Evolutionary conservation across 139 green algal genomes (phyloP), one percentile per base, ranked within the genome.

Genomic region (Chlorella sp.): DNA sequence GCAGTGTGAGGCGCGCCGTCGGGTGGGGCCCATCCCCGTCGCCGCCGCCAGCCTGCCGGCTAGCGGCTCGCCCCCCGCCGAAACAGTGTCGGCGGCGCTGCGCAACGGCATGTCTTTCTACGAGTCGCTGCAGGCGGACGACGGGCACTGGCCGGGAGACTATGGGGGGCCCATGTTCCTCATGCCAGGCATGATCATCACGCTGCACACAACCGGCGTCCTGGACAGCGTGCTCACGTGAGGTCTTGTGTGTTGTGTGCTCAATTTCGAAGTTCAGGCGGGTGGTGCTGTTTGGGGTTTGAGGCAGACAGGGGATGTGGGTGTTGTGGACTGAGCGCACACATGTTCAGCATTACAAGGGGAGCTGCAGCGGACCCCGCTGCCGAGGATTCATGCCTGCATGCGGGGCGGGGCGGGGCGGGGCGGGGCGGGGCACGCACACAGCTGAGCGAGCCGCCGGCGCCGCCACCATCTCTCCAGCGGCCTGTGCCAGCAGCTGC

Each of bases 111-210:
- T 98, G 57, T 92, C 90, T 39, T 99, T 97, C 78, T 99, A 98
- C 64, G 94, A 96, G 78, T 40, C n/a, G 28, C 73, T 80, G 36
- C 85, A 99, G 91, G 87, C 93, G 60, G 94, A 99, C 1, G 98
- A 99, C 88, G 98, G 98, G 9, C 98, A 99, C 92, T 99, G 96
- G 93, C 94, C 97, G 0, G 97, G 97, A 21, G 98, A 99, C 92
- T 99, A 99, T 86, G 98, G 98, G 0, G 98, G 98, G 3, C 98
- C 98, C 2, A 99, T 99, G 97, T 99, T 99, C 92, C 95, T 99
- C 18, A 97, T 99, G 92, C 98, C 98, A 0, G 98, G 98, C 18
- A 86, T 99, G 82, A 75, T 99, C 79, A 99, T 99, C 83, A 91
- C 95, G 0, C 92, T 95, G 16, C 98, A 99, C 92, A 95, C 93